Conservation (phyloP, 208 protist genomes). For the Wallacemonas rigidus region DNA sequence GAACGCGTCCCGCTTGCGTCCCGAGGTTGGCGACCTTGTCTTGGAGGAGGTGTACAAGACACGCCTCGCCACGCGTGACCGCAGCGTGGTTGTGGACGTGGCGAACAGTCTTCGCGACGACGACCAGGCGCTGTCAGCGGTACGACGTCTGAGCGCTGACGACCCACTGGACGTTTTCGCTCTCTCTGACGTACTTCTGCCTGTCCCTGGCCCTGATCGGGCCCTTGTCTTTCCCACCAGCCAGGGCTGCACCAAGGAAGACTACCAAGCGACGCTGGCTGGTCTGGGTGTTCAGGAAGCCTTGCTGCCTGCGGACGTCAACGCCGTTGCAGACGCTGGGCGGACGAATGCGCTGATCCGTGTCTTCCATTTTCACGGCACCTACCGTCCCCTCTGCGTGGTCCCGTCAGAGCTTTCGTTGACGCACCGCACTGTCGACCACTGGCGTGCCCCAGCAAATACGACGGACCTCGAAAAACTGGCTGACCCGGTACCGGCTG, state of each 20-base stretch:
- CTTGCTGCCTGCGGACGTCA: conserved; percentile 23
- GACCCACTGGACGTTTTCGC: conserved; percentile 71
- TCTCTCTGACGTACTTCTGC: conserved; percentile 88
- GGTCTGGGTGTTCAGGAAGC: conserved; percentile 40
- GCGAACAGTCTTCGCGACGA: neutral
- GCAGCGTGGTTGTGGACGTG: neutral
- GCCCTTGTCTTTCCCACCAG: conserved; percentile 74
- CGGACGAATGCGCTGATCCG: conserved; percentile 56
- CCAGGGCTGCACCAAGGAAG: conserved; percentile 37
- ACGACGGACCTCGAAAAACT: conserved; percentile 67
- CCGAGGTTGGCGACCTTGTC: conserved; percentile 87
- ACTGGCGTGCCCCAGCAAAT: conserved; percentile 54
- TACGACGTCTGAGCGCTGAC: conserved; percentile 51
- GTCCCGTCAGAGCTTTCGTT: conserved; percentile 46
- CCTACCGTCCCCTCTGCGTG: conserved; percentile 78
- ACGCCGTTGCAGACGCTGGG: neutral
- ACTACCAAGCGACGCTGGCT: conserved; percentile 50
- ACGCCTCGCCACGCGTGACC: neutral
- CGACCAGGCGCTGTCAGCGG: conserved; percentile 41
- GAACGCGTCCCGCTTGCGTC: conserved; percentile 26
- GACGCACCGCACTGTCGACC: conserved; percentile 21
- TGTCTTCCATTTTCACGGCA: conserved; percentile 87
- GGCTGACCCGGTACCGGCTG: neutral
- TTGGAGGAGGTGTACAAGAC: conserved; percentile 44
- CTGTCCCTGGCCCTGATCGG: conserved; percentile 85